Evolutionary conservation across 208 protist genomes (phyloP).

Genomic region (Vickermania spadyakhi): DNA sequence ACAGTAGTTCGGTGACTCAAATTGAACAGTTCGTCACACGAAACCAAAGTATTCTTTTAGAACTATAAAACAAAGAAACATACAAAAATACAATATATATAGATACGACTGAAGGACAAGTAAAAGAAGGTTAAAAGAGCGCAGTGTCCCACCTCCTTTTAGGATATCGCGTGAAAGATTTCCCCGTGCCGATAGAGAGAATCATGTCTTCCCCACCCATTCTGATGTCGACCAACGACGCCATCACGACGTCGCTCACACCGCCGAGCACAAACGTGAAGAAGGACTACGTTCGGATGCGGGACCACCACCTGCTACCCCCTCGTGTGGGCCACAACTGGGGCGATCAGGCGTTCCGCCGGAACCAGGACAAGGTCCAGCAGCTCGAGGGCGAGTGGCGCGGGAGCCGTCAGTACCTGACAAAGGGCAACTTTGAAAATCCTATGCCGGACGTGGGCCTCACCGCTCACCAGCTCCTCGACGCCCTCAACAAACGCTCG

Average conservation of each 20-base stretch:
- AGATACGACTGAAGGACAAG: too few relatives aligned
- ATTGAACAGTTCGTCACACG: background rate
- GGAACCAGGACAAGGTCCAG: slow-evolving; percentile 68
- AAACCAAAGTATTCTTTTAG: background rate
- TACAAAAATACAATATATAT: background rate
- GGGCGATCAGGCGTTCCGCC: slow-evolving; percentile 80
- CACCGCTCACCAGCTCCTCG: slow-evolving; percentile 70
- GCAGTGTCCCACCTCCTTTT: too few relatives aligned
- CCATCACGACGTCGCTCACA: background rate
- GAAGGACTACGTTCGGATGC: slow-evolving; percentile 66
- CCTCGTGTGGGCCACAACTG: slow-evolving; percentile 85
- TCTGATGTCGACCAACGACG: background rate
- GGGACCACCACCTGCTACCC: slow-evolving; percentile 63
- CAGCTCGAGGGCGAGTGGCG: slow-evolving; percentile 77
- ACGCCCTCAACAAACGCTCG: slow-evolving; percentile 23
- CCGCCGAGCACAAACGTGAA: slow-evolving; percentile 32
- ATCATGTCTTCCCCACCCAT: background rate
- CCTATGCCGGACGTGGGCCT: slow-evolving; percentile 24
- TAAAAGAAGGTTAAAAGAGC: too few relatives aligned
- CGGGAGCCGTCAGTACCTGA: slow-evolving; percentile 47
- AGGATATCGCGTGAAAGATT: background rate
- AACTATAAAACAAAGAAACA: slow-evolving; percentile 9
- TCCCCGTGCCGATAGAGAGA: too few relatives aligned
- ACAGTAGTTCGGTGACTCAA: background rate
- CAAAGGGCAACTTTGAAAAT: slow-evolving; percentile 36